These are phyloP conservation scores for Candida anglica DNA, from an alignment of 805 yeast species.

Conservation along the genomic window DNA sequence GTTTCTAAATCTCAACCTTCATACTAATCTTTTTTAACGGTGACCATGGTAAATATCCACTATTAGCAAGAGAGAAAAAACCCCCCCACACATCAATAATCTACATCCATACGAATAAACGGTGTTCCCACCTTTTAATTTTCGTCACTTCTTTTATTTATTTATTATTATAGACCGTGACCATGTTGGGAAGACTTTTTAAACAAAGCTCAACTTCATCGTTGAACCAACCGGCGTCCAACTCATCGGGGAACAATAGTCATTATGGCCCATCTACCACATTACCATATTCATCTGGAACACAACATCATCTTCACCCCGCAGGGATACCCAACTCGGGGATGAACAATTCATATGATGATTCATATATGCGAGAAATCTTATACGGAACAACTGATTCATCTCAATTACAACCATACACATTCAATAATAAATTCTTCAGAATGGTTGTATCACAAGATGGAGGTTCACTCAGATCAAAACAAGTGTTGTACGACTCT, in stretches of 20 bases:
- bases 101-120: too few species aligned
- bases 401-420: conserved; percentile 21
- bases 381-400: conserved; percentile 40
- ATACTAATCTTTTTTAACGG: too few species aligned
- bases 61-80: too few species aligned
- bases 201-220: conserved; percentile 19
- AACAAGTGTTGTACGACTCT: conserved; percentile 48
- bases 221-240: background rate
- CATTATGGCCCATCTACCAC: too few species aligned
- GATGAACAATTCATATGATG: conserved; percentile 32
- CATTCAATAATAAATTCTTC: conserved; percentile 27
- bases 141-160: too few species aligned
- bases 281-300: background rate
- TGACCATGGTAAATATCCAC: too few species aligned
- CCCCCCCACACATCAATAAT: too few species aligned
- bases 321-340: background rate
- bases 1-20: too few species aligned
- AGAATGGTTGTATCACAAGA: conserved; percentile 49
- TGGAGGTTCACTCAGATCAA: conserved; percentile 43
- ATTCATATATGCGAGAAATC: conserved; percentile 41
- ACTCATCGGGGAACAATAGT: too few species aligned
- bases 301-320: background rate
- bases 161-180: background rate
- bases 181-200: conserved; percentile 35
- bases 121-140: too few species aligned